Evolutionary conservation across 2,329 filamentous ascomycete genomes (phyloP).

Genomic region (Colletotrichum sp.): DNA sequence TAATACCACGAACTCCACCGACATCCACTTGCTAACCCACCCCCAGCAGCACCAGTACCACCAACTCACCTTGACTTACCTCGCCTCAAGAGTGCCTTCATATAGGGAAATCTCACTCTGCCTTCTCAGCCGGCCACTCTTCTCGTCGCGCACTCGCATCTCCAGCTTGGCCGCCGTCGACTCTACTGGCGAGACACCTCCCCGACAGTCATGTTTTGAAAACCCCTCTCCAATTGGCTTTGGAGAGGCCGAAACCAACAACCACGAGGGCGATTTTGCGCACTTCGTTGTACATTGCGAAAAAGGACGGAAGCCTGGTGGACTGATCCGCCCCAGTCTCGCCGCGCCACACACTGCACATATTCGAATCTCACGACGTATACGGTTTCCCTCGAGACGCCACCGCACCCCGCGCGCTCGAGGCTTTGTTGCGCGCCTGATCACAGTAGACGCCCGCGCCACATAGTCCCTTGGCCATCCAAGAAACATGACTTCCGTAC

Average conservation of each 20-base stretch:
- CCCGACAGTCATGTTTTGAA: constrained; percentile 35
- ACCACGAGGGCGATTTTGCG: constrained; percentile 1
- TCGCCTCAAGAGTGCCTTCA: constrained; percentile 2
- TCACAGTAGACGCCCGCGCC: not conserved
- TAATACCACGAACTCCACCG: constrained; percentile 25
- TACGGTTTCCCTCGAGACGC: not conserved
- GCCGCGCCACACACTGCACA: not conserved
- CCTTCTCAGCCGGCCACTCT: constrained; percentile 8
- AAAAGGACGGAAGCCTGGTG: not conserved
- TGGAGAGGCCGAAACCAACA: constrained; percentile 29
- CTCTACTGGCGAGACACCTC: not conserved
- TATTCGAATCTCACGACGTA: not conserved
- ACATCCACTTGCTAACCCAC: constrained; percentile 26
- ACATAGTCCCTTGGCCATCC: not conserved
- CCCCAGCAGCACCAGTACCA: not conserved
- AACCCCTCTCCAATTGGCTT: constrained; percentile 32
- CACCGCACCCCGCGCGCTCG: not conserved
- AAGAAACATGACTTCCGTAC: constrained; percentile 45
- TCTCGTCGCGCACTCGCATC: not conserved
- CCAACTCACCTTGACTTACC: constrained; percentile 1
- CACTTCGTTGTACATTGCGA: not conserved
- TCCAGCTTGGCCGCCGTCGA: constrained; percentile 16
- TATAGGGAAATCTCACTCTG: not conserved
- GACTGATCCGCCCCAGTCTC: not conserved
- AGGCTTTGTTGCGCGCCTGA: constrained; percentile 9